Evolutionary conservation across 1,284 basidiomycete species (phyloP).

Genomic region (Apiotrichum brassicae): DNA sequence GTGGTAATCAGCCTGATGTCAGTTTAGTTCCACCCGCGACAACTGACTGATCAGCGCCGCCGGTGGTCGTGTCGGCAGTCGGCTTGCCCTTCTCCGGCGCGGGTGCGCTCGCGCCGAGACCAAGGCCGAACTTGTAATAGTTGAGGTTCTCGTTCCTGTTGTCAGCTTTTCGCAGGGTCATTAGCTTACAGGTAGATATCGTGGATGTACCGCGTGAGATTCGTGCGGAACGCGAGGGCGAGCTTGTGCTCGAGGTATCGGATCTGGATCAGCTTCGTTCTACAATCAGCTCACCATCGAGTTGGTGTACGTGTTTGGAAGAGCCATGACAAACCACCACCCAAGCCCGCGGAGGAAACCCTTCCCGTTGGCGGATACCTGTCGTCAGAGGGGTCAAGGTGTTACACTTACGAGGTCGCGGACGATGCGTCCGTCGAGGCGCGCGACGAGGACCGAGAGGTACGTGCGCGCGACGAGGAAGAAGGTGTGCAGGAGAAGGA

Average conservation of each 20-base stretch:
- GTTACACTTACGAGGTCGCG: conserved; percentile 62
- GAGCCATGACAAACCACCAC: conserved; percentile 82
- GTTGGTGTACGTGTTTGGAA: conserved; percentile 94
- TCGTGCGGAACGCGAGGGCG: conserved; percentile 73
- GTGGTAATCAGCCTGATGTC: conserved; percentile 69
- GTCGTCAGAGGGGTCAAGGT: neutral
- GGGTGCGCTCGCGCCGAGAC: conserved; percentile 36
- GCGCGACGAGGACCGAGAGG: conserved; percentile 78
- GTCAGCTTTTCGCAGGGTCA: too few relatives aligned
- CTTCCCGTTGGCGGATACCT: conserved; percentile 72
- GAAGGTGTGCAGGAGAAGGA: conserved; percentile 72
- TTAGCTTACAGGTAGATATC: conserved; percentile 75
- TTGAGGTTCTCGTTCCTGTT: conserved; percentile 49
- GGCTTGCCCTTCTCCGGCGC: neutral
- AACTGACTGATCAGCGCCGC: conserved; percentile 64
- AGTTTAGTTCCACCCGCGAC: conserved; percentile 21
- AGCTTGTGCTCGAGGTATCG: conserved; percentile 87
- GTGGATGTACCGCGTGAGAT: conserved; percentile 83
- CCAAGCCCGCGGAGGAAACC: conserved; percentile 79
- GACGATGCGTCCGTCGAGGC: conserved; percentile 84
- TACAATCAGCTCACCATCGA: conserved; percentile 62
- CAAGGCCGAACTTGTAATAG: conserved; percentile 52
- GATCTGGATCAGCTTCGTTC: conserved; percentile 53
- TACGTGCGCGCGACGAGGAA: conserved; percentile 84
- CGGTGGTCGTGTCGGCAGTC: conserved; percentile 52